phyloP scores from a whole-genome alignment of 2,329 filamentous ascomycete species.

The Phialophora macrospora region DNA sequence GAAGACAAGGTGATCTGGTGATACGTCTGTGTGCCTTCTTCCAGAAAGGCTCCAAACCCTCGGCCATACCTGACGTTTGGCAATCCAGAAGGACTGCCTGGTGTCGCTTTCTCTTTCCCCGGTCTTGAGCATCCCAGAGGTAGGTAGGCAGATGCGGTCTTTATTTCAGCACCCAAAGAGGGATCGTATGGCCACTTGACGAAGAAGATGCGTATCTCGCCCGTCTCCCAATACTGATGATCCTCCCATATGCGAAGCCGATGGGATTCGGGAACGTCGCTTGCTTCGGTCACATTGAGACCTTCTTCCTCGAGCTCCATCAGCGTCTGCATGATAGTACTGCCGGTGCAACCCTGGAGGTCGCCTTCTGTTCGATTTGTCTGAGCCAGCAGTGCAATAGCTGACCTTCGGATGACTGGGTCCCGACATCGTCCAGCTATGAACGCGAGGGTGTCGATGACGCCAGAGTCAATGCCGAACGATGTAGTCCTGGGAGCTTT shows the following conservation, averaged over 20 bases:
- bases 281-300: constrained; percentile 24
- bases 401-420: constrained; percentile 41
- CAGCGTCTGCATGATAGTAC: constrained; percentile 31
- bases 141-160: constrained; percentile 27
- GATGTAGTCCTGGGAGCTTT: constrained; percentile 30
- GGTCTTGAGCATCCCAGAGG: constrained; percentile 27
- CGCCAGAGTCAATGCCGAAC: constrained; percentile 43
- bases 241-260: constrained; percentile 38
- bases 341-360: constrained; percentile 34
- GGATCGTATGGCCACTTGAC: constrained; percentile 37
- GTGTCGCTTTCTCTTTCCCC: constrained; percentile 24
- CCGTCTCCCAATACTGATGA: constrained; percentile 38
- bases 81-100: constrained; percentile 26
- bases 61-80: constrained; percentile 36
- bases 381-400: constrained; percentile 39
- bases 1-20: constrained; percentile 37
- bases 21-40: constrained; percentile 35
- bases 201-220: constrained; percentile 36
- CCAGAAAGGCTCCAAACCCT: constrained; percentile 34
- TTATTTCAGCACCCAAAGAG: constrained; percentile 29
- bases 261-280: constrained; percentile 32
- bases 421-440: constrained; percentile 43
- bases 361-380: constrained; percentile 37
- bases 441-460: constrained; percentile 40
- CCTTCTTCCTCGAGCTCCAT: constrained; percentile 36